Evolutionary conservation across 306 rosid species (phyloP), one percentile per base, ranked within the genome.

Genomic region (Rosa lucieae): DNA sequence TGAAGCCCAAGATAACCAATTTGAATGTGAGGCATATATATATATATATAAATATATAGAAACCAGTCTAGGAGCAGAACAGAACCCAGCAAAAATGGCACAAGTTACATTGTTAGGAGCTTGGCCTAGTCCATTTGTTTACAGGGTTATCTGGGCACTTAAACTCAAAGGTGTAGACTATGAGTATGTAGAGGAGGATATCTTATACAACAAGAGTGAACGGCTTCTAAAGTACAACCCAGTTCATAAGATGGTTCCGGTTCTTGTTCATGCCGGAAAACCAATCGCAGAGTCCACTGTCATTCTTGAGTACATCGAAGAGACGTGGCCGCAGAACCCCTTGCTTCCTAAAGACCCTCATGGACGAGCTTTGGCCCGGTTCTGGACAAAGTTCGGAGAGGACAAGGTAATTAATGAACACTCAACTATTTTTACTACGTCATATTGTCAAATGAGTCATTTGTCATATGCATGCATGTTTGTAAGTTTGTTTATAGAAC

Each of bases 101-200:
- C 53, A 40, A 67, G 66, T 51, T 49, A 77, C 40, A 56, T 2
- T 77, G 13, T n/a, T 77, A 4, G 80, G 80, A 77, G 0, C 0
- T 5, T 77, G 74, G 74, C 18, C 66, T 29, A 77, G 80, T 67
- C 74, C 73, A 12, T 77, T 3, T 23, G 62, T 37, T 13, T 39
- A 51, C 44, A 77, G 80, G 48, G 74, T 67, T n/a, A 77, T 66
- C 21, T 77, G 74, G 73, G 80, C 80, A 48, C 80, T 77, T 35
- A 77, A 77, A 21, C 74, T 77, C 39, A 77, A 77, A 51, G 80
- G 80, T 18, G 48, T 77, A 46, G 59, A 66, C n/a, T 77, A 65
- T 13, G 80, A 77, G 13, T 67, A 67, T 23, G 32, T 77, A 10
- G 74, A 77, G 39, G 74, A 77, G 71, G 29, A 66, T 67, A 5